Base-by-base conservation (phyloP, 805 yeast species). In the Torulaspora microellipsoides region DNA sequence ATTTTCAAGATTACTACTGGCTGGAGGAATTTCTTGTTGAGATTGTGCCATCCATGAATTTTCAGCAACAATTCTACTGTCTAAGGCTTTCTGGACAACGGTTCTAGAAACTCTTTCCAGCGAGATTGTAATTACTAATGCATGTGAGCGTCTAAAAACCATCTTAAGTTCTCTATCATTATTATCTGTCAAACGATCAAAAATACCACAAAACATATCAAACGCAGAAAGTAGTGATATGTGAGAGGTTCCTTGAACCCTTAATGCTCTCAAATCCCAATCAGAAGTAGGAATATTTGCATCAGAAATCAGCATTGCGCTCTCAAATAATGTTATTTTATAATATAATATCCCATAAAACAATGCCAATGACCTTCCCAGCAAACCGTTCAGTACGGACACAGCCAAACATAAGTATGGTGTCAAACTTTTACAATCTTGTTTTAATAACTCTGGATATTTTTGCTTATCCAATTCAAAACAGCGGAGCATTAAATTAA, bases 371-470 rank as follows among this genome's bases (percentile, higher is more conserved):
- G 53, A 33, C 28, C 60, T 34, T 2, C 34, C 31, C 4, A 48
- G 31, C 8, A 52, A 14, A 4, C 42, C 31, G 20, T 40, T 20
- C 6, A 42, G 15, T 15, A 45, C 25, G 0, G 54, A 40, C 2
- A 49, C 29, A 13, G 49, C 42, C 8, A 43, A 33, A n/a, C 40
- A 36, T 13, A 56, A 15, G 33, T 49, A 51, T 10, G 66, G 66
- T 0, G 64, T 37, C 4, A 58, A n/a, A 14, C 23, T 29, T 4
- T 36, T 34, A 12, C 34, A 27, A 8, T 36, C 40, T 2, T 34
- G 34, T 8, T 38, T 27, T 2, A 53, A n/a, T 8, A 47, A 31
- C 8, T 53, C 47, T 7, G 62, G 53, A 35, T 45, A 53, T 10
- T 44, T 30, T 36, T 42, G 27, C 36, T 48, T 42, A 36, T 62